Evolutionary conservation across 495 filamentous ascomycete genomes (phyloP), one percentile per base, ranked within the genome.

Genomic region (Parathielavia hyrcaniae): DNA sequence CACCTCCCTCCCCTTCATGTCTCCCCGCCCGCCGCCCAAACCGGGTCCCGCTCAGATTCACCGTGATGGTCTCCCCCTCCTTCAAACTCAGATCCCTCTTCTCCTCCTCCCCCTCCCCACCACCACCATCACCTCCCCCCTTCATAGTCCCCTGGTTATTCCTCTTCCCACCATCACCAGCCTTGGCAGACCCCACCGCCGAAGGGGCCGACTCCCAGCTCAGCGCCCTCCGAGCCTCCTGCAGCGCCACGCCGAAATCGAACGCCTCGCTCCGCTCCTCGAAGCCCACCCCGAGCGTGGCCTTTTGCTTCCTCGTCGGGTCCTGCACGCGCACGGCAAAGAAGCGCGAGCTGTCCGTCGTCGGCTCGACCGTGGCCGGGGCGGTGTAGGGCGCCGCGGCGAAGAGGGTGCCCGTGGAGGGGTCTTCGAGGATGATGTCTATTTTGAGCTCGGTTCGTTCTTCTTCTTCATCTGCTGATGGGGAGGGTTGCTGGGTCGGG

Each of bases 211-310:
- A 9, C 19, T 30, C 30, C 48, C 48, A 79, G 61, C 78, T 80
- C 19, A 87, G 68, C 55, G 77, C 78, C 67, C 80, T 82, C 53
- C 83, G 72, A 14, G 83, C 81, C 65, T 90, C 88, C 69, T 88
- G 86, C 63, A 93, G 71, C n/a, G 81, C 76, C n/a, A 91, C 83
- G 22, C 81, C 81, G 58, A 91, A 90, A 62, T 93, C 89, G 54
- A 91, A 88, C 9, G 89, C 88, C 59, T 90, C 87, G 67, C 81
- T 83, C 43, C 89, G 73, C 71, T 92, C 88, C 75, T 91, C 89
- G 65, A 91, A 93, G 13, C 89, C 89, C 49, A 93, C 79, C n/a
- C 89, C 89, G 26, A 92, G 71, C 36, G 83, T 78, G 22, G 89
- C 89, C 64, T 90, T 90, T 59, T 80, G 73, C 2, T 81, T 80